Conservation (phyloP, 176 grass and related monocot genomes). For the Triticum timopheevii region DNA sequence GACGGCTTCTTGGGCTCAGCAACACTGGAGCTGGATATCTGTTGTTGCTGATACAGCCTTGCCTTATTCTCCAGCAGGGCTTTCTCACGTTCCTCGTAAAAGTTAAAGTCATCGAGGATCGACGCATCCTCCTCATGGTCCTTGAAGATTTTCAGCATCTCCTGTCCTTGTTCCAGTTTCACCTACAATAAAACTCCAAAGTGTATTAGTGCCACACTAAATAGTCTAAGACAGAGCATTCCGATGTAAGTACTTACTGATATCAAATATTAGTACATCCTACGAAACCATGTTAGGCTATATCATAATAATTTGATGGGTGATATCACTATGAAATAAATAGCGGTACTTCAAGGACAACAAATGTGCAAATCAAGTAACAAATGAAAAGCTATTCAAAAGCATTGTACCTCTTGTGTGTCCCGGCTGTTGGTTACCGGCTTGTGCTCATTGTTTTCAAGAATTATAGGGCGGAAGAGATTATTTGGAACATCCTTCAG, state of each 20-base stretch:
- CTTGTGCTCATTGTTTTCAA: conserved; percentile 79
- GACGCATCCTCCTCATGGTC: conserved; percentile 55
- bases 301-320: background rate
- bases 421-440: conserved; percentile 79
- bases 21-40: conserved; percentile 23
- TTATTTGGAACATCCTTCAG: conserved; percentile 87
- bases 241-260: background rate
- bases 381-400: background rate
- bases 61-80: conserved; percentile 66
- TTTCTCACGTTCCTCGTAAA: conserved; percentile 76
- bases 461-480: conserved; percentile 77
- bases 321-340: conserved; percentile 9
- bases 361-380: conserved; percentile 14
- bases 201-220: background rate
- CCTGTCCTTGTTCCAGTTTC: conserved; percentile 69
- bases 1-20: conserved; percentile 46
- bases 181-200: conserved; percentile 37
- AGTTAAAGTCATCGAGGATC: conserved; percentile 73
- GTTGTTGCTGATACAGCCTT: conserved; percentile 44
- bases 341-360: background rate
- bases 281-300: background rate
- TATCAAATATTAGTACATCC: conserved; percentile 2
- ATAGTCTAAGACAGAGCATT: background rate
- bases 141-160: conserved; percentile 70
- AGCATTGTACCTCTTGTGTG: conserved; percentile 60